Base-by-base conservation (phyloP, 345 rosid species). In the Erodium maritimum region DNA sequence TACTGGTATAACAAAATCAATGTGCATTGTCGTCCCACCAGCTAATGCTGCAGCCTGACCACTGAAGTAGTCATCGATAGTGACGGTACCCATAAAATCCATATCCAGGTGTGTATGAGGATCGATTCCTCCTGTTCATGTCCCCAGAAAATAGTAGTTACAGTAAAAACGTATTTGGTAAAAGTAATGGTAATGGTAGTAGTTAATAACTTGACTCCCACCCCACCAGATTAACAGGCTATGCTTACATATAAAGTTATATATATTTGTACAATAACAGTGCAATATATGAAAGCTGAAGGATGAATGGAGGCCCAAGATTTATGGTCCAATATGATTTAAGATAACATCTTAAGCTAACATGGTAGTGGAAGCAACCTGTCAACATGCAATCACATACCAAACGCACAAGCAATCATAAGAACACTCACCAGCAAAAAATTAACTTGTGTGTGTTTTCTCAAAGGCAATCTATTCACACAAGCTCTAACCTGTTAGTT, bases 41-140 rank as follows among this genome's bases (percentile, higher is more conserved):
- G 99, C 95, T 78, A 89, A 77, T 21, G 99, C 99, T 58, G 99
- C 99, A 67, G 91, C 95, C 78, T 93, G 99, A 68, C 99, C 96
- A 76, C 88, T 88, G 82, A 81, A 86, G 78, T 83, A 93, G 75
- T 93, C 95, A 65, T 93, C 99, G 62, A 83, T 53, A 5, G 94
- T 68, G 77, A 80, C 82, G 1, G 84, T 77, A 57, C 80, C 90
- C 97, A 93, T 78, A 61, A 80, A 85, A 51, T 78, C 91, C 82
- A 87, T 74, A 20, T 81, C 83, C 0, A 93, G 84, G 73, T 93
- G 99, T 0, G 97, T 82, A 70, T 91, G 99, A 0, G 99, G 99
- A 64, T 93, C 97, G 64, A 93, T 89, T 58, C 97, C 99, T 59
- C 91, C 96, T 93, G 81, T 68, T 53, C 50, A 67, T 42, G 22